Base-by-base conservation (phyloP, 441 rosid genomes). In the Syzygium malaccense region DNA sequence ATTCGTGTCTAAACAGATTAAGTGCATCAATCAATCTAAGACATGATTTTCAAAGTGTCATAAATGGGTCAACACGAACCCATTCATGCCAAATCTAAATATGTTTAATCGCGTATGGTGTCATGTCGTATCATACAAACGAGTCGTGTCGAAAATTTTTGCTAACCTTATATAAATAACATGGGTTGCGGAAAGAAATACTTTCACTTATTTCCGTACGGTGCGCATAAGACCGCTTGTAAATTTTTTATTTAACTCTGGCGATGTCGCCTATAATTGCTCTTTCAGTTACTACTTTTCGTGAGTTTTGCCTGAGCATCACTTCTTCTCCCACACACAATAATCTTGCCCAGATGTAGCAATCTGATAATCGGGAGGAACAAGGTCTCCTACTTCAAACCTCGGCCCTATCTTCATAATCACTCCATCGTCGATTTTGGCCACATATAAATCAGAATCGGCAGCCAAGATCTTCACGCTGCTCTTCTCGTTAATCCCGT, bases 371-470 rank as follows among this genome's bases (percentile, higher is more conserved):
- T 92, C 88, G 32, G 94, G 49, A 78, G 97, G 96, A 85, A 95
- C 93, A 14, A 95, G 95, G 66, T 88, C 85, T 66, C 96, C 96
- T 18, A 96, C 90, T 88, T 95, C 94, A 89, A 19, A 68, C 92
- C 88, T 95, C 41, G 96, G 92, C 41, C 98, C 97, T 37, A 94
- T 95, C 93, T 95, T 96, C 93, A 95, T 91, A 4, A 95, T 92
- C 55, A 96, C 86, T 86, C 92, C 94, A 14, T 91, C 96, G 78
- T 93, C 93, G 57, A 96, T 92, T 86, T 89, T 87, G n/a, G 97
- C 97, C 87, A 96, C 91, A 20, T 96, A 96, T 8, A 94, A 93
- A 88, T 95, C 95, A 14, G 93, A 32, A 58, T 93, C 93, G 13
- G 96, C 88, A 3, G 93, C 96, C 88, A 93, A 87, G 55, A 96